Evolutionary conservation across 805 yeast species (phyloP).

Genomic region (Ogataea pignaliae): DNA sequence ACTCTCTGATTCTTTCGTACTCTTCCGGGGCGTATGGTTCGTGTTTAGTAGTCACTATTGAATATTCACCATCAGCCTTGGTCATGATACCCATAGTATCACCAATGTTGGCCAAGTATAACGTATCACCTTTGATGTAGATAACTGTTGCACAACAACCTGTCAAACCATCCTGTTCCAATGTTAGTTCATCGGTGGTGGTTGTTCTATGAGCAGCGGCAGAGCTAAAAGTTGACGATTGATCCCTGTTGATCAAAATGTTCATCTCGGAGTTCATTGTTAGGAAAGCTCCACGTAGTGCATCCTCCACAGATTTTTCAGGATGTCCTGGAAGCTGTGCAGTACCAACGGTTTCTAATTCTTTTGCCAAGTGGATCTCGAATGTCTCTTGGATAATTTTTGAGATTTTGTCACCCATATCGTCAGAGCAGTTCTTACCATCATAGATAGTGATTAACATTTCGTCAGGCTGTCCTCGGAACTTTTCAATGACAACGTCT

Average conservation of each 20-base stretch:
- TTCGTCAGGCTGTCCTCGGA: conserved; percentile 82
- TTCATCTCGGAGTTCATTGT: conserved; percentile 79
- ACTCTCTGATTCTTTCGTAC: conserved; percentile 80
- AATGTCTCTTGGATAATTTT: conserved; percentile 68
- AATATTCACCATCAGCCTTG: conserved; percentile 74
- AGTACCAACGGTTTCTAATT: conserved; percentile 40
- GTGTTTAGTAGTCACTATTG: conserved; percentile 70
- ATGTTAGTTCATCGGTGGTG: conserved; percentile 45
- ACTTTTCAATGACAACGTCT: conserved; percentile 83
- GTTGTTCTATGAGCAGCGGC: conserved; percentile 51
- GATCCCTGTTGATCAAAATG: conserved; percentile 44
- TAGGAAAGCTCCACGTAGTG: conserved; percentile 78
- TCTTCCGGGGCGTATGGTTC: conserved; percentile 76
- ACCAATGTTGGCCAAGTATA: conserved; percentile 87
- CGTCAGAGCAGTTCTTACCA: conserved; percentile 61
- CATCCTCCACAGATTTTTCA: conserved; percentile 58
- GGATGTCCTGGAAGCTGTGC: conserved; percentile 35
- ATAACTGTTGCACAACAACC: conserved; percentile 86
- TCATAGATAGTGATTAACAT: conserved; percentile 79
- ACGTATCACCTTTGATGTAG: conserved; percentile 63
- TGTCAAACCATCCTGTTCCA: conserved; percentile 65
- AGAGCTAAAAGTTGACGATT: conserved; percentile 36
- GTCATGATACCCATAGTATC: conserved; percentile 82
- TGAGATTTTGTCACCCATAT: conserved; percentile 62
- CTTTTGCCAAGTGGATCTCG: conserved; percentile 62